These are phyloP conservation scores for Aspergillus ibericus DNA, from an alignment of 2,329 filamentous ascomycete species.

Conservation along the genomic window DNA sequence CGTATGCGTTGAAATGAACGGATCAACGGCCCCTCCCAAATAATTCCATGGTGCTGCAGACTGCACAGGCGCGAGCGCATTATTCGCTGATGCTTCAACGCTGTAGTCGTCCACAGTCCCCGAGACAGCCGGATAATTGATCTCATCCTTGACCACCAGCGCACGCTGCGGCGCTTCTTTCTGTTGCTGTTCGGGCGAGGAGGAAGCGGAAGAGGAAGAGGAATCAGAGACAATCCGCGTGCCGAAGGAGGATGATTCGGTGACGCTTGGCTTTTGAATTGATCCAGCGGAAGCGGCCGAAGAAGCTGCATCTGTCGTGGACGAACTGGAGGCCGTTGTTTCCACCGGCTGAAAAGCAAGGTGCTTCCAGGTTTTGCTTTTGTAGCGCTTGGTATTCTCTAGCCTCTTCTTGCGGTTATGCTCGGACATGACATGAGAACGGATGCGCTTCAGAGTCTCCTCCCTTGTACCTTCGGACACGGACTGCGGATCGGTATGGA, in stretches of 20 bases:
- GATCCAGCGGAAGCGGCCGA: neutral
- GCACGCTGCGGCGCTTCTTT: slow-evolving; percentile 15
- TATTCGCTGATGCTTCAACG: slow-evolving; percentile 15
- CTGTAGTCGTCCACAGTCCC: slow-evolving; percentile 16
- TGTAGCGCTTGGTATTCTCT: slow-evolving; percentile 42
- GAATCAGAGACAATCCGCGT: neutral
- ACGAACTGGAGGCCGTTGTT: slow-evolving; percentile 20
- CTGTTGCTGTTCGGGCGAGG: slow-evolving; percentile 14
- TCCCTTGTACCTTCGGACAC: slow-evolving; percentile 39
- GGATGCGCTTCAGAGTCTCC: slow-evolving; percentile 43
- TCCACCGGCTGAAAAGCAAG: slow-evolving; percentile 36
- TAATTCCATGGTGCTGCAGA: slow-evolving; percentile 26
- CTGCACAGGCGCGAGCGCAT: slow-evolving; percentile 10
- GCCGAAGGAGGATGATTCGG: slow-evolving; percentile 6
- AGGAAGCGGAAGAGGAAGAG: slow-evolving; percentile 6
- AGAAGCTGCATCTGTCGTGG: slow-evolving; percentile 8
- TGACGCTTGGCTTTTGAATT: neutral
- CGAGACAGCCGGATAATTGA: slow-evolving; percentile 8
- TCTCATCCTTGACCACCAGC: slow-evolving; percentile 8
- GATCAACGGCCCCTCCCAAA: slow-evolving; percentile 37
- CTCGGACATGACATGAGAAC: slow-evolving; percentile 46
- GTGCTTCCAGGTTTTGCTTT: slow-evolving; percentile 40
- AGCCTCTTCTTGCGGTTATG: slow-evolving; percentile 44
- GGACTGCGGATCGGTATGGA: slow-evolving; percentile 39
- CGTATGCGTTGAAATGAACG: slow-evolving; percentile 38